Evolutionary conservation across 176 grass and related monocot genomes (phyloP).

Genomic region (Melocanna baccifera): DNA sequence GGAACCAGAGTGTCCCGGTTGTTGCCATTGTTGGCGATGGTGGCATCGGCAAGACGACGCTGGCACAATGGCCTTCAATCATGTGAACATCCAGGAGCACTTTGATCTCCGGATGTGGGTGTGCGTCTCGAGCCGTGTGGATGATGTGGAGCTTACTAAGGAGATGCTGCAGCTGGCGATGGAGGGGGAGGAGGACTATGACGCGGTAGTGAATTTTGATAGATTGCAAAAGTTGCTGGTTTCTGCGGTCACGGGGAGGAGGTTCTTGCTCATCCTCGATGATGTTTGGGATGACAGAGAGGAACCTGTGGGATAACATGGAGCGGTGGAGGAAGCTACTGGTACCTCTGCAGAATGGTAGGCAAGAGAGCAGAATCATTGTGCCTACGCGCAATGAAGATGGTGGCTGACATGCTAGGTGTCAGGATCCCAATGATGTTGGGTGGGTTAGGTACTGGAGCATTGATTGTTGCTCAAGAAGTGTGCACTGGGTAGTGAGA

Average conservation of each 20-base stretch:
- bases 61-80: conserved; percentile 17
- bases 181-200: background rate
- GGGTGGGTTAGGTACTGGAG: too few species aligned
- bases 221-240: conserved; percentile 18
- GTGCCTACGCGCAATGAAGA: conserved; percentile 43
- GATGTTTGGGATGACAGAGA: conserved; percentile 47
- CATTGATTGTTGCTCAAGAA: too few species aligned
- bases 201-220: conserved; percentile 10
- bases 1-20: conserved; percentile 9
- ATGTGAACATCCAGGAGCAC: background rate
- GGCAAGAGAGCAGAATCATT: conserved; percentile 39
- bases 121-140: background rate
- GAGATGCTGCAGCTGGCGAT: conserved; percentile 32
- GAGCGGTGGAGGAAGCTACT: conserved; percentile 30
- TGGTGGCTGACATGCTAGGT: conserved; percentile 41
- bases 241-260: conserved; percentile 8
- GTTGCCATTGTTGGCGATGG: conserved; percentile 45
- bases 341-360: conserved; percentile 19
- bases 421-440: background rate
- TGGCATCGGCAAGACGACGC: conserved; percentile 45
- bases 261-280: conserved; percentile 57
- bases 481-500: too few species aligned
- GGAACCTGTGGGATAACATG: background rate
- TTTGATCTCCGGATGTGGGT: conserved; percentile 46
- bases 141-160: conserved; percentile 26